Conservation (phyloP, 2,329 filamentous ascomycete genomes). For the Aplosporella prunicola region DNA sequence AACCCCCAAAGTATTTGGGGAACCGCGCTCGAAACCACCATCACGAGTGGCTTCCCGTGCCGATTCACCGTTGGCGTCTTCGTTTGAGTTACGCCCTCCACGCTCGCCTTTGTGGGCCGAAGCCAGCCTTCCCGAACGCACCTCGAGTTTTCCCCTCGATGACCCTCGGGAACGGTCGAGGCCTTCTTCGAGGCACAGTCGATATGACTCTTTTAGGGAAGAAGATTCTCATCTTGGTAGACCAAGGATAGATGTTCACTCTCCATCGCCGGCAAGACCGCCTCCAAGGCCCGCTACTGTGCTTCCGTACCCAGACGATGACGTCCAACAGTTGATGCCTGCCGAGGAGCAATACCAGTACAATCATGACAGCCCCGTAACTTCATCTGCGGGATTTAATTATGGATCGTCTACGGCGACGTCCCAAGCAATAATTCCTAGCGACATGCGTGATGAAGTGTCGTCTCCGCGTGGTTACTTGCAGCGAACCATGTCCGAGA, state of each 20-base stretch:
- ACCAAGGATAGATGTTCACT: conserved; percentile 23
- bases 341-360: conserved; percentile 34
- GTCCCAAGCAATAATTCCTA: conserved; percentile 1
- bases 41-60: conserved; percentile 13
- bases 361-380: conserved; percentile 14
- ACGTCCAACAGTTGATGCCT: conserved; percentile 33
- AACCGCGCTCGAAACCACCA: conserved; percentile 13
- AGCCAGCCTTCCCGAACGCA: not conserved
- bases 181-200: conserved; percentile 19
- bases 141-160: conserved; percentile 1
- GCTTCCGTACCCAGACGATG: conserved; percentile 39
- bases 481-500: conserved; percentile 6
- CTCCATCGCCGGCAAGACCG: conserved; percentile 21
- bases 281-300: conserved; percentile 15
- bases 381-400: too few species aligned
- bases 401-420: too few species aligned
- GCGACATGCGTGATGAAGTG: conserved; percentile 2
- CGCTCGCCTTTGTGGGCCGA: conserved; percentile 5
- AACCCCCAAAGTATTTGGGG: conserved; percentile 18
- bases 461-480: not conserved
- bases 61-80: conserved; percentile 3
- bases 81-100: not conserved
- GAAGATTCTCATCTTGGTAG: conserved; percentile 14
- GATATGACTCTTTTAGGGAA: conserved; percentile 19
- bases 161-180: conserved; percentile 17